Evolutionary conservation across 2,329 filamentous ascomycete genomes (phyloP).

Genomic region (Sporothrix luriei): DNA sequence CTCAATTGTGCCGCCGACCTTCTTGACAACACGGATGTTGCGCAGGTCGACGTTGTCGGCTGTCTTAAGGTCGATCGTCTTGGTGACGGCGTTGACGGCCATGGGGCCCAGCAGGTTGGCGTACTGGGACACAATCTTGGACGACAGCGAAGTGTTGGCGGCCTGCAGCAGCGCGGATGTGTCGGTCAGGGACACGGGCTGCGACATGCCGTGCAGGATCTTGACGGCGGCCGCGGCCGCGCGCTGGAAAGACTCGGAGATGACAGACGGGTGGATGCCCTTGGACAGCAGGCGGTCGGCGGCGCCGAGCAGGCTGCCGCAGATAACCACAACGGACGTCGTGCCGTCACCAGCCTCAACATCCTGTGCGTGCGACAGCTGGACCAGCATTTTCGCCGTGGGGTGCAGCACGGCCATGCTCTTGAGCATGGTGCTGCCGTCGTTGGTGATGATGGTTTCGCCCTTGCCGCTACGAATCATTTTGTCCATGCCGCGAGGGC

Average conservation of each 20-base stretch:
- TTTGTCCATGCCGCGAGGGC: conserved; percentile 97
- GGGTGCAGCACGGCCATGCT: conserved; percentile 99
- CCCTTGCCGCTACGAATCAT: conserved; percentile 98
- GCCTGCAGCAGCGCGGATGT: conserved; percentile 90
- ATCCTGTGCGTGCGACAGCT: conserved; percentile 95
- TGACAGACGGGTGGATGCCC: conserved; percentile 95
- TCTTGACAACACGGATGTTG: conserved; percentile 97
- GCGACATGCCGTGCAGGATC: conserved; percentile 92
- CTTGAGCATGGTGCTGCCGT: conserved; percentile 98
- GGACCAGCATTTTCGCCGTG: conserved; percentile 98
- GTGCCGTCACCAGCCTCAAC: conserved; percentile 98
- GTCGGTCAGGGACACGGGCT: conserved; percentile 86
- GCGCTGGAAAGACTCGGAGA: conserved; percentile 96
- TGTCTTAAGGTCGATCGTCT: conserved; percentile 92
- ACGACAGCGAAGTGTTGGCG: conserved; percentile 93
- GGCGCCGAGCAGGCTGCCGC: conserved; percentile 88
- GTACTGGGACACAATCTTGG: conserved; percentile 98
- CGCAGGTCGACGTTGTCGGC: conserved; percentile 95
- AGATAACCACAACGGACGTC: conserved; percentile 97
- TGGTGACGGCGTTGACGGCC: conserved; percentile 94
- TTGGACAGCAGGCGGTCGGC: conserved; percentile 89
- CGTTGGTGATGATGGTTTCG: conserved; percentile 98
- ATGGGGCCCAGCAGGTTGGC: conserved; percentile 94
- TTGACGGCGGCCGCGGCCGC: conserved; percentile 86
- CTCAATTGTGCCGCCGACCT: conserved; percentile 96